Conservation (phyloP, 1,139 yeast species). For the Kodamaea plutei region DNA sequence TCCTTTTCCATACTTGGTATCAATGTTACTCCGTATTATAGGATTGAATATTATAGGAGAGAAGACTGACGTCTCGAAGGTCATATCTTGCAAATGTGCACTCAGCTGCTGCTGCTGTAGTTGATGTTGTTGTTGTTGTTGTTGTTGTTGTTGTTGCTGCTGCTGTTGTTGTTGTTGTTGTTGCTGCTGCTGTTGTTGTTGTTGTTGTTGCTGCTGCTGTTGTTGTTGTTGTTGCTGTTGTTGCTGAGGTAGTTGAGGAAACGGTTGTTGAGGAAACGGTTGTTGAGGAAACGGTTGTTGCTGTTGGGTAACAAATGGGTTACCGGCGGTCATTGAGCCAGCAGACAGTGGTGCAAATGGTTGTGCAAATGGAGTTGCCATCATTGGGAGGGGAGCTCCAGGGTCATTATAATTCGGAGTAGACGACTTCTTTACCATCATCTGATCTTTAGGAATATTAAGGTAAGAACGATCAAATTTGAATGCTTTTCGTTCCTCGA, state of each 20-base stretch:
- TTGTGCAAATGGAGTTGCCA: conserved; percentile 47
- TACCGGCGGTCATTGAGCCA: not conserved
- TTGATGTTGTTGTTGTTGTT: not conserved
- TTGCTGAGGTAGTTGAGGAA: too few species aligned
- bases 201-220: not conserved
- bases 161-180: not conserved
- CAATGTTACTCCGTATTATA: conserved; percentile 67
- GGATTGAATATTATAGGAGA: conserved; percentile 83
- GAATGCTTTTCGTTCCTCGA: not conserved
- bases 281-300: not conserved
- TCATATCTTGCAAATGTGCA: not conserved
- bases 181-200: not conserved
- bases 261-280: too few species aligned
- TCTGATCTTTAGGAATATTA: conserved; percentile 58
- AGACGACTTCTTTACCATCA: conserved; percentile 28
- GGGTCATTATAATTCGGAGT: conserved; percentile 69
- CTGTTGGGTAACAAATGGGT: not conserved
- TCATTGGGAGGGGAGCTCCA: conserved; percentile 70
- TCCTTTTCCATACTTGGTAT: conserved; percentile 78
- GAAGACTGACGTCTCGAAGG: conserved; percentile 48
- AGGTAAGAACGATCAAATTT: conserved; percentile 18
- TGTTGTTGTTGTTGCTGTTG: not conserved
- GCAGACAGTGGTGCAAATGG: conserved; percentile 8
- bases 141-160: not conserved
- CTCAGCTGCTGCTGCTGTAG: not conserved